A percentile compares a stretch with the other conserved stretches of the same genome.
These are phyloP conservation scores for Pisolithus marmoratus DNA, from an alignment of 768 basidiomycete genomes.

Conservation along the genomic window DNA sequence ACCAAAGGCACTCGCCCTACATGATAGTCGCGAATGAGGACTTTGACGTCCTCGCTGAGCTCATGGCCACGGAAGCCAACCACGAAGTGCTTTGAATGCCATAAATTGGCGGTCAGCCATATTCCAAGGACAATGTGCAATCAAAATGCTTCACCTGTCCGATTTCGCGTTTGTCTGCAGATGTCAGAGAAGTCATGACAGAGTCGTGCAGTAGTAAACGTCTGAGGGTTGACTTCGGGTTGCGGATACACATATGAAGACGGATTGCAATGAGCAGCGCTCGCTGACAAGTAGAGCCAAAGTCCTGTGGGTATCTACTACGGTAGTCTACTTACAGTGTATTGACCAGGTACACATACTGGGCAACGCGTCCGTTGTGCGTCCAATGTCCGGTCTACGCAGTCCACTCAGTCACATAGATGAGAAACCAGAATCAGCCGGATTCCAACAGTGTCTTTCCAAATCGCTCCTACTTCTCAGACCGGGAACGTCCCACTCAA, in stretches of 20 bases:
- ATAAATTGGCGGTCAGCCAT: neutral
- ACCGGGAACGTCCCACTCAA: constrained; percentile 36
- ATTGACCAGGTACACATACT: no score
- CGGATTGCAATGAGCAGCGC: no score
- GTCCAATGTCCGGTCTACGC: neutral
- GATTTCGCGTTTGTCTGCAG: constrained; percentile 38
- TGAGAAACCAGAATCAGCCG: neutral
- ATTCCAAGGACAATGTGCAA: neutral
- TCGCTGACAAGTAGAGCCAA: no score
- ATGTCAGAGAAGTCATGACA: constrained; percentile 24
- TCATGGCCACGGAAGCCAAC: constrained; percentile 62
- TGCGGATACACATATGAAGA: no score
- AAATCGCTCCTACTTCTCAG: neutral
- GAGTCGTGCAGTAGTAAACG: neutral
- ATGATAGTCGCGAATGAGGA: constrained; percentile 56
- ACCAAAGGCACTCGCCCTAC: constrained; percentile 37
- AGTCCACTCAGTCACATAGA: no score
- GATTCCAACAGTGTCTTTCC: neutral
- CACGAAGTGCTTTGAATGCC: constrained; percentile 54
- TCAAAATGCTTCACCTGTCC: constrained; percentile 32
- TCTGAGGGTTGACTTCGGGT: no score
- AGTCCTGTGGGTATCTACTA: no score
- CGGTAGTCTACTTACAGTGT: no score
- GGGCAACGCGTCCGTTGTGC: neutral
- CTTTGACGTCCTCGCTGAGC: constrained; percentile 44